These are phyloP conservation scores for Malassezia sp. DNA, from an alignment of 1,284 basidiomycete genomes.

Conservation along the genomic window DNA sequence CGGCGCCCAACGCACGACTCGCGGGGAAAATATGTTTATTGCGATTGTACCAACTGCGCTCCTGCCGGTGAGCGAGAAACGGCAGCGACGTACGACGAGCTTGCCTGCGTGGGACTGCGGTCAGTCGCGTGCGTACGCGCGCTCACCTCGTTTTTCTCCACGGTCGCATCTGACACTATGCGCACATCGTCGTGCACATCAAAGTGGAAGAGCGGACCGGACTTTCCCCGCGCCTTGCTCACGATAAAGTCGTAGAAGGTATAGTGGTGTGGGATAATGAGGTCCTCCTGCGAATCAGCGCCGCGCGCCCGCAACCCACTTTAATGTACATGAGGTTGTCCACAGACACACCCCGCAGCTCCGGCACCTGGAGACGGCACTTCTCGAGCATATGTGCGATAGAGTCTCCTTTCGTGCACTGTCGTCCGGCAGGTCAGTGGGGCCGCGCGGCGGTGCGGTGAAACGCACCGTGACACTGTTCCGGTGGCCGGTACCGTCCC, in stretches of 20 bases:
- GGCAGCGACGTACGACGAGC: too few relatives aligned
- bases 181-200: slow-evolving; percentile 98
- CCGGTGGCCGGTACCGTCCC: slow-evolving; percentile 94
- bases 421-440: too few relatives aligned
- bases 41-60: slow-evolving; percentile 85
- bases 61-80: too few relatives aligned
- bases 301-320: slow-evolving; percentile 50
- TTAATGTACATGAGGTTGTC: slow-evolving; percentile 99
- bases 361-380: slow-evolving; percentile 80
- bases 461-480: slow-evolving; percentile 71
- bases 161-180: slow-evolving; percentile 81
- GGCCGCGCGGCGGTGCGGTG: too few relatives aligned
- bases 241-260: slow-evolving; percentile 98
- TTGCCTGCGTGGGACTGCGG: slow-evolving; percentile 96
- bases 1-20: too few relatives aligned
- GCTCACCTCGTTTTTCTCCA: slow-evolving; percentile 94
- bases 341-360: slow-evolving; percentile 73
- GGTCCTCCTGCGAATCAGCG: slow-evolving; percentile 21
- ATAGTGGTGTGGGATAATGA: slow-evolving; percentile 60
- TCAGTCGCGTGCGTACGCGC: too few relatives aligned
- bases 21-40: slow-evolving; percentile 98
- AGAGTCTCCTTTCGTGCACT: slow-evolving; percentile 98
- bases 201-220: slow-evolving; percentile 94
- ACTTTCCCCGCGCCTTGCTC: slow-evolving; percentile 95
- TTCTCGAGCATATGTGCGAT: slow-evolving; percentile 81